phyloP scores from a whole-genome alignment of 1,284 basidiomycete genomes.

The Papiliotrema nemorosa region DNA sequence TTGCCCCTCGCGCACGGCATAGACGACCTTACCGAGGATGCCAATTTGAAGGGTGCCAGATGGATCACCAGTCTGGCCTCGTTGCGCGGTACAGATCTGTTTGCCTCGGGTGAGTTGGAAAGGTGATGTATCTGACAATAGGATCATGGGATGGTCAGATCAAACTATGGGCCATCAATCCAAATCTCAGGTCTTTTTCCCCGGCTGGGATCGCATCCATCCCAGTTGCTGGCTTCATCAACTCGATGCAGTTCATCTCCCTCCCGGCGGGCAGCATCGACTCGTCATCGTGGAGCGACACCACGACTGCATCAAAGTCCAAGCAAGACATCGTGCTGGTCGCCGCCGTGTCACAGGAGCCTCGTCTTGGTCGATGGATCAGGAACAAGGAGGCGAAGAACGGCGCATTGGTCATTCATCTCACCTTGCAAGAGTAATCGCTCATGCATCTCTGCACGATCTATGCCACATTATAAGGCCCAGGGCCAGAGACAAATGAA shows the following conservation, averaged over 20 bases:
- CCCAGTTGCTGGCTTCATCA: conserved; percentile 72
- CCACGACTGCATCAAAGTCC: conserved; percentile 18
- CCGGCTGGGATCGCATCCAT: conserved; percentile 58
- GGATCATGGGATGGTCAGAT: conserved; percentile 91
- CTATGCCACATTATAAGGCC: not conserved
- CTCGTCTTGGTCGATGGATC: conserved; percentile 84
- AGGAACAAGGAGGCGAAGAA: conserved; percentile 68
- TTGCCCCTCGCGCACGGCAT: conserved; percentile 77
- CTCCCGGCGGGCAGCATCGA: conserved; percentile 57
- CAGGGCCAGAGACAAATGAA: too few relatives aligned
- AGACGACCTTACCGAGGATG: conserved; percentile 56
- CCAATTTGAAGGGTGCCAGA: conserved; percentile 60
- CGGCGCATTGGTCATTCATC: conserved; percentile 61
- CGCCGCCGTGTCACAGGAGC: conserved; percentile 81
- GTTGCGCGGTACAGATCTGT: conserved; percentile 83
- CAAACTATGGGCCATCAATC: conserved; percentile 82
- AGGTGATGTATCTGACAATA: conserved; percentile 38
- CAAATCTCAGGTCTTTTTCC: conserved; percentile 70
- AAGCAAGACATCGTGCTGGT: conserved; percentile 61
- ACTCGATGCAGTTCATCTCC: conserved; percentile 77
- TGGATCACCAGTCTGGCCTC: conserved; percentile 85
- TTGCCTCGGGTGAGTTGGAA: conserved; percentile 70
- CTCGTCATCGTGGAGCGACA: conserved; percentile 8
- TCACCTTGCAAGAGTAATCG: conserved; percentile 17
- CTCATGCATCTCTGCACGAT: not conserved